phyloP scores from a whole-genome alignment of 2,329 filamentous ascomycete species.

The Xylariaceae sp. region DNA sequence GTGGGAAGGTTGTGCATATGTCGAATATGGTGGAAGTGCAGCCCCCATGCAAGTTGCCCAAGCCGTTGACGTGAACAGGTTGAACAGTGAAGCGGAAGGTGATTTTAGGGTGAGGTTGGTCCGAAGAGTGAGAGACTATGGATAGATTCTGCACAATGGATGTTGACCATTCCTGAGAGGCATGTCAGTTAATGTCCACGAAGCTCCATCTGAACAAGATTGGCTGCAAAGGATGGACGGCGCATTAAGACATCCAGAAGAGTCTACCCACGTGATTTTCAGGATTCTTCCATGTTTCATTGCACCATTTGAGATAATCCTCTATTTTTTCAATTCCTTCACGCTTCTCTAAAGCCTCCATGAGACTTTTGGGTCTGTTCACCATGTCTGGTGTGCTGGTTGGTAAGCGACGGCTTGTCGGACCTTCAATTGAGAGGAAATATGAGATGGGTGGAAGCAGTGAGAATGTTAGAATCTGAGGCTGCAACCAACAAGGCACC shows the following conservation, averaged over 20 bases:
- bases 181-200: not conserved
- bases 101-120: constrained; percentile 37
- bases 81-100: constrained; percentile 51
- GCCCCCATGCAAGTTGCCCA: constrained; percentile 59
- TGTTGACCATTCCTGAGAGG: constrained; percentile 44
- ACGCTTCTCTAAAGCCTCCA: not conserved
- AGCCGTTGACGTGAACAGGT: constrained; percentile 50
- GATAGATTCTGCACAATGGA: constrained; percentile 41
- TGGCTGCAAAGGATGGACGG: not conserved
- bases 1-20: constrained; percentile 57
- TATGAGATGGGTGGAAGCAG: too few species aligned
- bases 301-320: constrained; percentile 7
- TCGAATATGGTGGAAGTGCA: constrained; percentile 68
- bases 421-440: too few species aligned
- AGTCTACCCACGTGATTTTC: constrained; percentile 13
- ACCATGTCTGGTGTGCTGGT: constrained; percentile 1
- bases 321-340: constrained; percentile 12
- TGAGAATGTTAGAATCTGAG: too few species aligned
- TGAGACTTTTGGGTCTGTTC: not conserved
- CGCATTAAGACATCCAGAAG: not conserved
- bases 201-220: not conserved
- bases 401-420: not conserved
- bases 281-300: constrained; percentile 7
- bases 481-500: too few species aligned
- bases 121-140: constrained; percentile 37